Percentiles rank a stretch among this genome's conserved stretches.
These are phyloP conservation scores for Tolypocladium pustulatum DNA, from an alignment of 2,329 filamentous ascomycete genomes.

Conservation along the genomic window DNA sequence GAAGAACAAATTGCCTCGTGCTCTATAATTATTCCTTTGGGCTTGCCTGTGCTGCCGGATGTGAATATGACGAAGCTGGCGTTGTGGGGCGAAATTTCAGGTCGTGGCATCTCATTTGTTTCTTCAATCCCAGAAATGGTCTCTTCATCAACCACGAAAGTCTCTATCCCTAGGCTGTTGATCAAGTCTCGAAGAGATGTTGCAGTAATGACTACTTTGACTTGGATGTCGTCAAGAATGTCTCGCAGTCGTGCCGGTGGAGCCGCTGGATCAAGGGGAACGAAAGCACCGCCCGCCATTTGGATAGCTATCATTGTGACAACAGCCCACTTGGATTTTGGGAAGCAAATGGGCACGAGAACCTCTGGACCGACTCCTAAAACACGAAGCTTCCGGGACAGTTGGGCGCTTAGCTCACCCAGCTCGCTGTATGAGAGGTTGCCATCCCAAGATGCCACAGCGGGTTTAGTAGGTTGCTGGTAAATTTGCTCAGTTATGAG, in stretches of 20 bases:
- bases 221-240: background rate
- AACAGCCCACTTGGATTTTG: conserved; percentile 4
- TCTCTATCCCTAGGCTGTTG: background rate
- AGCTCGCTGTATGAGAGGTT: background rate
- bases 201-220: background rate
- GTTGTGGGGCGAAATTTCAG: background rate
- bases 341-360: conserved; percentile 4
- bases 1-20: conserved; percentile 3
- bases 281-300: conserved; percentile 5
- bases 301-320: conserved; percentile 3
- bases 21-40: conserved; percentile 26
- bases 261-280: conserved; percentile 5
- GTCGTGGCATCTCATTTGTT: background rate
- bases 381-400: background rate
- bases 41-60: conserved; percentile 44
- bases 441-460: conserved; percentile 6
- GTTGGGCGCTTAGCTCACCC: background rate
- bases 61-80: conserved; percentile 28
- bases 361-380: background rate
- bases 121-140: background rate
- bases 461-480: background rate
- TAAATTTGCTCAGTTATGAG: conserved; percentile 1
- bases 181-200: background rate
- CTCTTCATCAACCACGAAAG: background rate
- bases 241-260: background rate